Evolutionary conservation across 345 rosid species (phyloP).

Genomic region (Eucalyptus fibrosa): DNA sequence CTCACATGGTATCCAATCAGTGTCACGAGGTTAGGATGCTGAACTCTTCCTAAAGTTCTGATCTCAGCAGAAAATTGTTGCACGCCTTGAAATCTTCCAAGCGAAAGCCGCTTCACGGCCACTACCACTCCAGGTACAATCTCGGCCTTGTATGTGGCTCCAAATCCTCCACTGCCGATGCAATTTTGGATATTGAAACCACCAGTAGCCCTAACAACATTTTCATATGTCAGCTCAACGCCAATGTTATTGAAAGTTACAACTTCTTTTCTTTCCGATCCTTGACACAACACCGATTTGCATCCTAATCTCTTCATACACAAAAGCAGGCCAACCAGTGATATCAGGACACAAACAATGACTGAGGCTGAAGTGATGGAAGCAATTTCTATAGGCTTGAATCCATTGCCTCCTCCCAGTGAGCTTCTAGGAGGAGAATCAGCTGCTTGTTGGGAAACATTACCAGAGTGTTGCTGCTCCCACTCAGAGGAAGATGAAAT

Average conservation of each 20-base stretch:
- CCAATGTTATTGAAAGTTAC: conserved; percentile 28
- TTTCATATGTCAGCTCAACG: conserved; percentile 28
- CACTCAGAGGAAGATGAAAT: conserved; percentile 10
- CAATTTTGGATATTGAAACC: conserved; percentile 33
- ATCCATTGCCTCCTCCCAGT: not conserved
- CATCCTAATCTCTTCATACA: conserved; percentile 20
- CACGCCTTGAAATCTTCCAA: conserved; percentile 45
- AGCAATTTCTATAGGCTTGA: conserved; percentile 29
- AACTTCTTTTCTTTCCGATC: conserved; percentile 21
- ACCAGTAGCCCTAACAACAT: conserved; percentile 36
- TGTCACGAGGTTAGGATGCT: conserved; percentile 37
- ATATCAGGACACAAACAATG: conserved; percentile 14
- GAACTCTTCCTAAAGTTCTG: conserved; percentile 36
- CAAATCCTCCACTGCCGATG: conserved; percentile 46
- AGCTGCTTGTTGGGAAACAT: conserved; percentile 14
- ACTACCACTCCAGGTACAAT: conserved; percentile 27
- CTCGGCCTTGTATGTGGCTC: conserved; percentile 46
- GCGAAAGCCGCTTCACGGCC: conserved; percentile 37
- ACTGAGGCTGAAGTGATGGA: conserved; percentile 19
- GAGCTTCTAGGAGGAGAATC: conserved; percentile 10
- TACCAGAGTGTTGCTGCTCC: conserved; percentile 17
- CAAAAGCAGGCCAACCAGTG: conserved; percentile 9
- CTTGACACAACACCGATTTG: conserved; percentile 18
- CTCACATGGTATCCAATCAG: conserved; percentile 39
- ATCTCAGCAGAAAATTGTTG: conserved; percentile 47